phyloP scores from a whole-genome alignment of 2,329 filamentous ascomycete species.

The Colletotrichum sp. region DNA sequence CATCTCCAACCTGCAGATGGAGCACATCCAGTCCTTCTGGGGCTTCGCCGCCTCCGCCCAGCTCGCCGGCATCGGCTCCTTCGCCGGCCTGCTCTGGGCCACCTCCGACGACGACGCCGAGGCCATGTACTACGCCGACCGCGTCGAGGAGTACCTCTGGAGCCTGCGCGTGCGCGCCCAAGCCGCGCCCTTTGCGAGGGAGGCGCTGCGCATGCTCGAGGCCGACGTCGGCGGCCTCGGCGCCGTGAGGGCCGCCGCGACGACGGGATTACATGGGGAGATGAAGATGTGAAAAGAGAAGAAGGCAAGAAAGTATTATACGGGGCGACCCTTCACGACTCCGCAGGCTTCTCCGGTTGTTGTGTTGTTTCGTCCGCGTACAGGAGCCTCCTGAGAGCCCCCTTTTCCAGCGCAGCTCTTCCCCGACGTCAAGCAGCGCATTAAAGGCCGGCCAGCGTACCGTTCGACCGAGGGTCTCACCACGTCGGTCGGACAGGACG shows the following conservation, averaged over 20 bases:
- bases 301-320: background rate
- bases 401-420: background rate
- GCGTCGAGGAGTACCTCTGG: slow-evolving; percentile 45
- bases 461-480: background rate
- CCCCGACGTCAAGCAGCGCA: background rate
- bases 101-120: slow-evolving; percentile 40
- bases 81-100: slow-evolving; percentile 45
- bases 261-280: background rate
- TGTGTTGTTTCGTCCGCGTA: background rate
- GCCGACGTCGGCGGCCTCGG: slow-evolving; percentile 20
- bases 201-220: slow-evolving; percentile 43
- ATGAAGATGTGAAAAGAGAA: slow-evolving; percentile 12
- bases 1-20: slow-evolving; percentile 45
- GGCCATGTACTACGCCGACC: slow-evolving; percentile 42
- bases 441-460: background rate
- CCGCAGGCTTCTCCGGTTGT: background rate
- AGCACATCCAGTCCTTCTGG: slow-evolving; percentile 51
- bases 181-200: slow-evolving; percentile 41
- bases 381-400: background rate
- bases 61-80: slow-evolving; percentile 45
- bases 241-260: slow-evolving; percentile 13
- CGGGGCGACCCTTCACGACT: too few species aligned
- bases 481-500: background rate
- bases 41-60: slow-evolving; percentile 48
- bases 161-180: slow-evolving; percentile 44